Base-by-base conservation (phyloP, 2,329 filamentous ascomycete species). In the Immersiporthe knoxdaviesiana region DNA sequence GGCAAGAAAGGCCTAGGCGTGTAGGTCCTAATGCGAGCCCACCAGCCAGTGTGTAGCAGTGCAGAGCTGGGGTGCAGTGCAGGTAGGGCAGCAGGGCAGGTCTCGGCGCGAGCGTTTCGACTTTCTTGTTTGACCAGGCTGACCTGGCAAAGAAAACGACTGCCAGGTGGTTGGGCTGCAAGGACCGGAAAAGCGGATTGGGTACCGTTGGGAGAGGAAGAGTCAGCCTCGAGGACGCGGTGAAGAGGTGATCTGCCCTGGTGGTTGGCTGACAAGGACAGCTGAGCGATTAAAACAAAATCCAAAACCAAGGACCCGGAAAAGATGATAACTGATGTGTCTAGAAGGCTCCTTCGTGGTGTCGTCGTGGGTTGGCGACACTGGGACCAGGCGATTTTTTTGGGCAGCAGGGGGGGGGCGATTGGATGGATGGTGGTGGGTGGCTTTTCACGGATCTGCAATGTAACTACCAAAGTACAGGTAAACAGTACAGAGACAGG, bases 81-180 rank as follows among this genome's bases (percentile, higher is more conserved):
- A 67, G 67, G 65, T 63, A 58, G 24, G 32, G 27, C 7, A 37
- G n/a, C n/a, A n/a, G 35, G 4, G 35, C 35, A 60, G 41, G 59
- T 62, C 16, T 63, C 52, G 59, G 59, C 27, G 64, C 68, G 62
- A 59, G 47, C 54, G 35, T 56, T 52, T 58, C 58, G 16, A 39
- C 41, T 30, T 52, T 60, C 56, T 47, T 16, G 24, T 32, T 37
- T 68, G 58, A 47, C 69, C 63, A 63, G 69, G 66, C 59, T 61
- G 59, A 60, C 69, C 69, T 61, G 69, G 69, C 50, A 60, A 44
- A 24, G 7, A 30, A 35, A 41, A 11, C 52, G 50, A n/a, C n/a
- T 63, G 37, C 27, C 39, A 32, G 39, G 30, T 14, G 37, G 63
- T 70, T 68, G 69, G 66, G 69, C 69, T 70, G 66, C 58, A 61